Percentiles rank a stretch among this genome's conserved stretches.
These are phyloP conservation scores for Sclerotinia nivalis DNA, from an alignment of 2,329 filamentous ascomycete genomes.

Conservation along the genomic window DNA sequence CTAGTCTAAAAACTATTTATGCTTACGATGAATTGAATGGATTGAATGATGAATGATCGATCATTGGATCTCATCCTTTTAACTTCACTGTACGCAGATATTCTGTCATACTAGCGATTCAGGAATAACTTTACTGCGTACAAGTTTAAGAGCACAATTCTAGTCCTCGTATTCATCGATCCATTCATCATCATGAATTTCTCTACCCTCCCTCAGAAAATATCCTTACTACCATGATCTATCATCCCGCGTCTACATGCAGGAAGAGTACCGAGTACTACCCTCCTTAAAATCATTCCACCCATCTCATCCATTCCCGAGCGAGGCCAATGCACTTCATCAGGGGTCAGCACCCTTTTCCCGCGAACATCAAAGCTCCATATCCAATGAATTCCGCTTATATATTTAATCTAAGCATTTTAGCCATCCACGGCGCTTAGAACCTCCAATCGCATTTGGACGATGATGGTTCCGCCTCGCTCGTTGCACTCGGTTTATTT, in stretches of 20 bases:
- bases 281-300: not conserved
- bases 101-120: not conserved
- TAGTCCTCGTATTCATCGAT: not conserved
- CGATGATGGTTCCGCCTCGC: not conserved
- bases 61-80: not conserved
- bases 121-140: not conserved
- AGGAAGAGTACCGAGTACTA: too few species aligned
- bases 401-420: not conserved
- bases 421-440: slow-evolving; percentile 1
- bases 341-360: not conserved
- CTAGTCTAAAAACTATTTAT: not conserved
- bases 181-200: not conserved
- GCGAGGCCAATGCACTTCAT: slow-evolving; percentile 11
- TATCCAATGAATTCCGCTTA: not conserved
- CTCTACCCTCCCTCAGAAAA: too few species aligned
- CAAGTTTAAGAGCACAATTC: too few species aligned
- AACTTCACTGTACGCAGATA: not conserved
- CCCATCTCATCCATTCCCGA: not conserved
- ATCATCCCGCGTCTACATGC: too few species aligned
- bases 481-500: not conserved
- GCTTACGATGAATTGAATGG: too few species aligned
- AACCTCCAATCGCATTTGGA: not conserved
- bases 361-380: not conserved
- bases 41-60: not conserved
- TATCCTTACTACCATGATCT: too few species aligned